These are phyloP conservation scores for Hypoxylon lienhwacheense DNA, from an alignment of 495 filamentous ascomycete genomes.

Conservation along the genomic window DNA sequence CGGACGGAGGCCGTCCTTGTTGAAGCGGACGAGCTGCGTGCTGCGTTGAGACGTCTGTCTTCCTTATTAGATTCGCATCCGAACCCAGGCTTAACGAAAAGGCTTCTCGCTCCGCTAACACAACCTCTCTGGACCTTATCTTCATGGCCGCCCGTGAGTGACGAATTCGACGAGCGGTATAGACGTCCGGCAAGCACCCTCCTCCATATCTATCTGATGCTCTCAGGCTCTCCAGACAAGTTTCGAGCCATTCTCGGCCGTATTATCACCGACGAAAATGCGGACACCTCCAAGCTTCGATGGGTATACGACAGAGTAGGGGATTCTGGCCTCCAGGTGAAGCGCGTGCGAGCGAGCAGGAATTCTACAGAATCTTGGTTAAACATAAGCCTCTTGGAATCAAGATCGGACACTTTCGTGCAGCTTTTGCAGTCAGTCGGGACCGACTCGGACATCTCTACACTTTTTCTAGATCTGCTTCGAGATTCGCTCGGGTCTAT, in stretches of 20 bases:
- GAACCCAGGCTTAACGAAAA: constrained; percentile 71
- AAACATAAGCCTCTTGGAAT: constrained; percentile 29
- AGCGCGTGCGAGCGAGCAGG: constrained; percentile 13
- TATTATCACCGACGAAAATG: constrained; percentile 45
- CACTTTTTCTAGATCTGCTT: constrained; percentile 65
- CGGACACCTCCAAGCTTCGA: constrained; percentile 28
- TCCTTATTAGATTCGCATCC: constrained; percentile 66
- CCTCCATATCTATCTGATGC: constrained; percentile 49
- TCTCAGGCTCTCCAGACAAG: constrained; percentile 49
- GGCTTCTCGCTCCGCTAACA: constrained; percentile 64
- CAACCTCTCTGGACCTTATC: constrained; percentile 71
- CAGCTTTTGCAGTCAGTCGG: constrained; percentile 54
- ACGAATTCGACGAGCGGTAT: constrained; percentile 37
- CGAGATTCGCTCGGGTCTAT: constrained; percentile 58
- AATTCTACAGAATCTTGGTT: background rate
- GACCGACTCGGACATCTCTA: constrained; percentile 60
- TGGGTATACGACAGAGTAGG: constrained; percentile 43
- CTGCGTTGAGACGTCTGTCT: constrained; percentile 59
- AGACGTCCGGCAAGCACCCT: constrained; percentile 46
- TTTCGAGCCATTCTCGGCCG: constrained; percentile 46
- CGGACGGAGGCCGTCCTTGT: constrained; percentile 47
- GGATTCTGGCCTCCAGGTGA: constrained; percentile 36
- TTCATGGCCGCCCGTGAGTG: constrained; percentile 48
- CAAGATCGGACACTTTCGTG: constrained; percentile 55
- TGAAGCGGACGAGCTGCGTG: constrained; percentile 44